Percentiles rank a stretch among this genome's conserved stretches.
Evolutionary conservation across 495 filamentous ascomycete species (phyloP).

Genomic region (Aspergillus baeticus): DNA sequence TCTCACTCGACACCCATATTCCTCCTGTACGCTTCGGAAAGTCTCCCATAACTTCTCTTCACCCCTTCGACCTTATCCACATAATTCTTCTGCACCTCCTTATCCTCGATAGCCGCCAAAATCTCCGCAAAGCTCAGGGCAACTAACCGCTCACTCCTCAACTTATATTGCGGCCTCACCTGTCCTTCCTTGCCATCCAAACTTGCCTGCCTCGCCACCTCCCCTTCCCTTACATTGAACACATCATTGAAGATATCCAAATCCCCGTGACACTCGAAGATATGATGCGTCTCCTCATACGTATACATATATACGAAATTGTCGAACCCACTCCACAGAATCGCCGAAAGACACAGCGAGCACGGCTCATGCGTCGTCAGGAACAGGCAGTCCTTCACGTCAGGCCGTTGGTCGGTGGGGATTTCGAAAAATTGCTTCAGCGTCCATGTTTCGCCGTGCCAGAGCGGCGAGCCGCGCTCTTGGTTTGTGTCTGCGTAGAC

Average conservation of each 20-base stretch:
- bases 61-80: background rate
- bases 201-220: background rate
- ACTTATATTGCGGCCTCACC: conserved; percentile 2
- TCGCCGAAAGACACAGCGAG: conserved; percentile 5
- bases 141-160: background rate
- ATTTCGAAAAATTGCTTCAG: conserved; percentile 6
- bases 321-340: conserved; percentile 7
- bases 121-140: conserved; percentile 5
- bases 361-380: conserved; percentile 4
- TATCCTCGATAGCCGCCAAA: background rate
- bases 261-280: conserved; percentile 4
- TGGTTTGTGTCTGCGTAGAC: conserved; percentile 6
- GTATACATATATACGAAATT: conserved; percentile 8
- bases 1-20: background rate
- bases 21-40: conserved; percentile 5
- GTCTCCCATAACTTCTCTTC: conserved; percentile 4
- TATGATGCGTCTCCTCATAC: conserved; percentile 2
- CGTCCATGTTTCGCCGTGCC: conserved; percentile 9
- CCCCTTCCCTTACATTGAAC: background rate
- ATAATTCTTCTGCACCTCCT: background rate
- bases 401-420: background rate
- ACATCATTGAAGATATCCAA: conserved; percentile 8
- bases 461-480: background rate
- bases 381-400: conserved; percentile 1
- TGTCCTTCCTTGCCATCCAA: background rate